These are phyloP conservation scores for Cercospora citrullina DNA, from an alignment of 2,329 filamentous ascomycete genomes.

Conservation along the genomic window DNA sequence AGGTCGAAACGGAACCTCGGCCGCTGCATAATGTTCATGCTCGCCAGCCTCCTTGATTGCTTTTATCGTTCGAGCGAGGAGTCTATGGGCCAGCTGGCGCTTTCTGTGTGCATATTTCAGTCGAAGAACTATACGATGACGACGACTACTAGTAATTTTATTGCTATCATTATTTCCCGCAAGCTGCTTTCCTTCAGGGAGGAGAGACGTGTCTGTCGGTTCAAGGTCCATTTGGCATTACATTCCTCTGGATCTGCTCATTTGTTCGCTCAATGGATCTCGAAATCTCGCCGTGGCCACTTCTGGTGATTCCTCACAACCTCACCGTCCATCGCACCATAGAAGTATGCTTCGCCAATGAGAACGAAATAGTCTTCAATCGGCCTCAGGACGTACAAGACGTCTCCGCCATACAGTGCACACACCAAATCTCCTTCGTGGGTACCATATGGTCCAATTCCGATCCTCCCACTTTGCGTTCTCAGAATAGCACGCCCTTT, in stretches of 20 bases:
- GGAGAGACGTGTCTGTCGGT: not conserved
- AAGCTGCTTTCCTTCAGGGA: not conserved
- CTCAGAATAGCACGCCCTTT: not conserved
- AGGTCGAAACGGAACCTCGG: not conserved
- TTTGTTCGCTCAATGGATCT: not conserved
- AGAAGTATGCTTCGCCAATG: not conserved
- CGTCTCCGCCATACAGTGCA: not conserved
- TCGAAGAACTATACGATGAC: not conserved
- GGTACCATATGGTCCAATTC: not conserved
- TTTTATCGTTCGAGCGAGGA: not conserved
- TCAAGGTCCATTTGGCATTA: not conserved
- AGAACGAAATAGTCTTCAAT: not conserved
- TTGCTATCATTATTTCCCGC: not conserved
- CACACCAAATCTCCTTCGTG: not conserved
- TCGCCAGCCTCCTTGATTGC: not conserved
- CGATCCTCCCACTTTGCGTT: not conserved
- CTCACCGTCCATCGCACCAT: not conserved
- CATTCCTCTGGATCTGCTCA: not conserved
- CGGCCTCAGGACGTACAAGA: not conserved
- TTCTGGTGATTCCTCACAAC: not conserved
- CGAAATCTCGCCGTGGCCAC: not conserved
- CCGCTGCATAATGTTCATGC: not conserved
- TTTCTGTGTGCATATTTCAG: not conserved
- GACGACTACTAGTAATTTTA: not conserved
- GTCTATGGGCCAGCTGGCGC: not conserved